Conservation (phyloP, 2,329 filamentous ascomycete genomes). For the Aspergillus texensis region DNA sequence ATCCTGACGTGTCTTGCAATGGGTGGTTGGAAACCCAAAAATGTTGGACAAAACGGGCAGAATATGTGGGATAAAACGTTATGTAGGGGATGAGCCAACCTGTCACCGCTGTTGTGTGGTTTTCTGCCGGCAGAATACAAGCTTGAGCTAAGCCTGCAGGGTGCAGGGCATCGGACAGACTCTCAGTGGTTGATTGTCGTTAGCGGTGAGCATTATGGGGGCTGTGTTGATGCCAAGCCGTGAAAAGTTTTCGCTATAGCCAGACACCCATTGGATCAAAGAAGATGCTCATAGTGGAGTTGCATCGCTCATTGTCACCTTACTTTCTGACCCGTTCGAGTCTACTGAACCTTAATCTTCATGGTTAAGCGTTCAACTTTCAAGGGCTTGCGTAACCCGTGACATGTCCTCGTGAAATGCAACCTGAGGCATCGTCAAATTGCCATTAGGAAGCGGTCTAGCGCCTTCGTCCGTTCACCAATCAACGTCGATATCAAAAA, state of each 20-base stretch:
- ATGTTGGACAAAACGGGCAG: background rate
- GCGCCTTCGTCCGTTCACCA: background rate
- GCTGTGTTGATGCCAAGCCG: constrained; percentile 1
- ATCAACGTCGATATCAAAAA: background rate
- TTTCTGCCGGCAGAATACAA: background rate
- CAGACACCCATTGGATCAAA: background rate
- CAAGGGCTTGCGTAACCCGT: background rate
- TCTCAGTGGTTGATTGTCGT: background rate
- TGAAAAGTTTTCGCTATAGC: background rate
- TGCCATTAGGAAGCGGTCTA: background rate
- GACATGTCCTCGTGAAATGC: background rate
- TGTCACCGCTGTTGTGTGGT: background rate
- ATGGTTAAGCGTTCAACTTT: background rate
- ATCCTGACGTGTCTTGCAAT: constrained; percentile 10
- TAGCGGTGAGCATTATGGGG: background rate
- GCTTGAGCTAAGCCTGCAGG: background rate
- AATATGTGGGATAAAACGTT: background rate
- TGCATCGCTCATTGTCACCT: background rate
- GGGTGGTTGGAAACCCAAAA: background rate
- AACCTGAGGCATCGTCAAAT: background rate
- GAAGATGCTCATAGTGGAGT: background rate
- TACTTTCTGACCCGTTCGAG: background rate
- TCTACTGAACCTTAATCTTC: background rate
- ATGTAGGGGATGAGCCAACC: background rate
- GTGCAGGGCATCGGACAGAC: background rate